Percentiles rank a stretch among this genome's conserved stretches.
Evolutionary conservation across 2,329 filamentous ascomycete genomes (phyloP).

Genomic region (Fusarium nelsonii): DNA sequence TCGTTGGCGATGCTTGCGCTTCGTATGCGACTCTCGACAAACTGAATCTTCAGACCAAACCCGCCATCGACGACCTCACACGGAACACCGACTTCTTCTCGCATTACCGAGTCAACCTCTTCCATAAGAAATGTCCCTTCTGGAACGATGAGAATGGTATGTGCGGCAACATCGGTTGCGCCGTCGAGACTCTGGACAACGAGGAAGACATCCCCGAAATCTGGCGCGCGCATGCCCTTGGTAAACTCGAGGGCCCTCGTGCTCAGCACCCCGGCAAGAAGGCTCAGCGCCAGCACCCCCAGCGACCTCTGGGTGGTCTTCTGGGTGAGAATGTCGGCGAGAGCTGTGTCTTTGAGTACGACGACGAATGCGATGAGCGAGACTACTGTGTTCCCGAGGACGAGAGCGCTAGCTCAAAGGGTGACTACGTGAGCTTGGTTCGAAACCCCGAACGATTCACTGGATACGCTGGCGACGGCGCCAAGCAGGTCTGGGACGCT

Average conservation of each 20-base stretch:
- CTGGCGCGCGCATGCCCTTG: conserved; percentile 92
- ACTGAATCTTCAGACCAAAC: conserved; percentile 82
- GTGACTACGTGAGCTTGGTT: conserved; percentile 94
- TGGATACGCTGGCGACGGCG: conserved; percentile 86
- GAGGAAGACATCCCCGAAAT: conserved; percentile 93
- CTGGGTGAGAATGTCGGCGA: conserved; percentile 90
- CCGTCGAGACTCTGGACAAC: conserved; percentile 93
- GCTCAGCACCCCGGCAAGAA: conserved; percentile 88
- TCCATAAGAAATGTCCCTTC: conserved; percentile 94
- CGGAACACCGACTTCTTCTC: conserved; percentile 96
- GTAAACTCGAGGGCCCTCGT: conserved; percentile 90
- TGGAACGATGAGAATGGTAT: conserved; percentile 94
- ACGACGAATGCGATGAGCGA: conserved; percentile 95
- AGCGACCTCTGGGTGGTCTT: conserved; percentile 82
- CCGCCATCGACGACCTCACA: conserved; percentile 83
- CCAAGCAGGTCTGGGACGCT: conserved; percentile 93
- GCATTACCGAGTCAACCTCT: conserved; percentile 95
- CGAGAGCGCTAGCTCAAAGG: conserved; percentile 85
- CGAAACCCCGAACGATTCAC: conserved; percentile 97
- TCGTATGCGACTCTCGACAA: conserved; percentile 91
- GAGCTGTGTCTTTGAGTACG: conserved; percentile 96
- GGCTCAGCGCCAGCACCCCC: conserved; percentile 76
- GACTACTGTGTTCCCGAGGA: conserved; percentile 98
- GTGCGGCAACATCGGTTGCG: conserved; percentile 97
- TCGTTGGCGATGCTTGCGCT: conserved; percentile 93